These are phyloP conservation scores for Fusarium chaquense DNA, from an alignment of 2,329 filamentous ascomycete species.

Conservation along the genomic window DNA sequence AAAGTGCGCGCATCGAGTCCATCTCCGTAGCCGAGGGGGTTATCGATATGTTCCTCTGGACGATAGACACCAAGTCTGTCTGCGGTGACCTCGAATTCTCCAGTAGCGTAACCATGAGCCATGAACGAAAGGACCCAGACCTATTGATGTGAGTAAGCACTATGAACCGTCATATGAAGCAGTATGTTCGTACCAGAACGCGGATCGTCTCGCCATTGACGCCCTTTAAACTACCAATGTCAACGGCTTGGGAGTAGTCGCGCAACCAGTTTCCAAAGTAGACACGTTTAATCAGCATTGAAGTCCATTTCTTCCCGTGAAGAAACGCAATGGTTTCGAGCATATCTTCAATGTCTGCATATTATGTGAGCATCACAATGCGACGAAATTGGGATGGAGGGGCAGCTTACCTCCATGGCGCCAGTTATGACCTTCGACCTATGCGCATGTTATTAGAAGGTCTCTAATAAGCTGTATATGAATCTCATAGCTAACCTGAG, in stretches of 20 bases:
- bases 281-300: constrained; percentile 79
- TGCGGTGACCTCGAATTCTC: constrained; percentile 85
- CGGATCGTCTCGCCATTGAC: constrained; percentile 83
- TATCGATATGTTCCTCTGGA: constrained; percentile 80
- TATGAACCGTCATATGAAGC: neutral
- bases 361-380: constrained; percentile 27
- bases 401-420: constrained; percentile 69
- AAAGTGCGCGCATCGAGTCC: constrained; percentile 85
- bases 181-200: constrained; percentile 65
- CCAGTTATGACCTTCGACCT: constrained; percentile 77
- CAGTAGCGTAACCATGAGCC: constrained; percentile 86
- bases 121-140: constrained; percentile 86
- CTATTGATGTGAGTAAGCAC: constrained; percentile 47
- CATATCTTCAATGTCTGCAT: constrained; percentile 80
- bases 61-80: constrained; percentile 85
- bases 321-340: constrained; percentile 82
- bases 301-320: constrained; percentile 86
- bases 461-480: neutral
- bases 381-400: constrained; percentile 12
- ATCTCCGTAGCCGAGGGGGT: constrained; percentile 88
- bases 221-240: constrained; percentile 82
- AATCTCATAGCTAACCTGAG: constrained; percentile 53
- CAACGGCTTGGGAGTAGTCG: constrained; percentile 87
- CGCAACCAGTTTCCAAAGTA: constrained; percentile 91
- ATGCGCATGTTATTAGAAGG: constrained; percentile 39